Evolutionary conservation across 1,284 basidiomycete species (phyloP), one percentile per base, ranked within the genome.

Genomic region (Rhodotorula sp.): DNA sequence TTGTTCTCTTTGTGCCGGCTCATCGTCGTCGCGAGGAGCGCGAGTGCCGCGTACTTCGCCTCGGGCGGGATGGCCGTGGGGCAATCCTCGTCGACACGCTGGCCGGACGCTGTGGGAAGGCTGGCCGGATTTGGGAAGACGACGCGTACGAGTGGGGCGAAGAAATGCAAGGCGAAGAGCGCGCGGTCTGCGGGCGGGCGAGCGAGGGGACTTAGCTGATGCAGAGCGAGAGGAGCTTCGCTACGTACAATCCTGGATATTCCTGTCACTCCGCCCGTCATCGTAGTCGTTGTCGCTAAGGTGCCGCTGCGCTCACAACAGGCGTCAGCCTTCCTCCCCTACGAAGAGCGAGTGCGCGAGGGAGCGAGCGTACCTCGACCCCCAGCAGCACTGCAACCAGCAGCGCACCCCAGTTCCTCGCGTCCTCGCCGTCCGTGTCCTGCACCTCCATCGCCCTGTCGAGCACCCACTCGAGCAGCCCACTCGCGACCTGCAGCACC

Each of bases 1-100:
- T 64, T 69, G 67, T 63, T 66, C 34, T 10, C 29, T 6, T 37
- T 51, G 25, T 64, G 50, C 67, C 64, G 66, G 22, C 50, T 55
- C 39, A 66, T 22, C 27, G 60, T 9, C 27, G 64, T 53, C 32
- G 29, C 50, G 29, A 73, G 37, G 22, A 62, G 36, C 1, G 61
- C 71, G 9, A 73, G 41, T 17, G 61, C 64, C 25, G 36, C 34
- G 44, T 66, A 72, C 60, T 72, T 72, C 10, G 36, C 27, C n/a
- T 56, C 39, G n/a, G 17, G 19, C n/a, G 44, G 59, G 0, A 55
- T 15, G 22, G 29, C 25, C 21, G 12, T 58, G 17, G 2, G 9
- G 29, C 27, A 39, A 32, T n/a, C 39, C 22, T 53, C 48, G 27
- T 37, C 22, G 44, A 61, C n/a, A 21, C 41, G 54, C 21, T 58